Conservation (phyloP, 73 alveolate genomes). For the Paramecium primaurelia region DNA sequence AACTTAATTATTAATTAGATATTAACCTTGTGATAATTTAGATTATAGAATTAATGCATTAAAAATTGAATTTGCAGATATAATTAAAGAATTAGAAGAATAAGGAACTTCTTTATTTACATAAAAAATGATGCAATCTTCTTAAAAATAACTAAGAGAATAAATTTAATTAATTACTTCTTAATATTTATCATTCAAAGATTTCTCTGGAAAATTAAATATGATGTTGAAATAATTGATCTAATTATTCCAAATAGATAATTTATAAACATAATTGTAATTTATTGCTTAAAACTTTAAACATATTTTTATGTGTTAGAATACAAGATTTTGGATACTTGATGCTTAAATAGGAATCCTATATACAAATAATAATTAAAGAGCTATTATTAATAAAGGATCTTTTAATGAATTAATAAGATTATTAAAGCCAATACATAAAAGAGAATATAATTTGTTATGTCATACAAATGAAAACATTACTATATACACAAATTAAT, state of each 20-base stretch:
- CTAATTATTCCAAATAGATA: not conserved
- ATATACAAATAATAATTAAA: not conserved
- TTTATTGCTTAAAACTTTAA: not conserved
- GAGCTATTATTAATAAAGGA: not conserved
- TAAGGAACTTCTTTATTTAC: not conserved
- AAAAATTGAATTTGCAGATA: not conserved
- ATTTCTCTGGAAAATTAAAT: not conserved
- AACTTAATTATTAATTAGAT: not conserved
- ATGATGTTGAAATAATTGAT: not conserved
- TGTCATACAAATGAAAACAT: not conserved
- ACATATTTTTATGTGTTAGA: not conserved
- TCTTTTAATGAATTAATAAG: not conserved
- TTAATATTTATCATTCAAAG: not conserved
- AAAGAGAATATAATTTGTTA: not conserved
- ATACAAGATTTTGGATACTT: not conserved
- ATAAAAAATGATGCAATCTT: not conserved
- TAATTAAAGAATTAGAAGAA: not conserved
- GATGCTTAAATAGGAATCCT: slow-evolving; percentile 14
- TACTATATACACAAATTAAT: not conserved
- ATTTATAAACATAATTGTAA: not conserved
- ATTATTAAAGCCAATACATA: not conserved
- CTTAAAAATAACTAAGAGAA: slow-evolving; percentile 1
- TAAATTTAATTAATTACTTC: not conserved
- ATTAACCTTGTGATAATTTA: slow-evolving; percentile 18
- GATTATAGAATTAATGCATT: slow-evolving; percentile 31